phyloP scores from a whole-genome alignment of 768 basidiomycete species.

The Phylloporus sp. region DNA sequence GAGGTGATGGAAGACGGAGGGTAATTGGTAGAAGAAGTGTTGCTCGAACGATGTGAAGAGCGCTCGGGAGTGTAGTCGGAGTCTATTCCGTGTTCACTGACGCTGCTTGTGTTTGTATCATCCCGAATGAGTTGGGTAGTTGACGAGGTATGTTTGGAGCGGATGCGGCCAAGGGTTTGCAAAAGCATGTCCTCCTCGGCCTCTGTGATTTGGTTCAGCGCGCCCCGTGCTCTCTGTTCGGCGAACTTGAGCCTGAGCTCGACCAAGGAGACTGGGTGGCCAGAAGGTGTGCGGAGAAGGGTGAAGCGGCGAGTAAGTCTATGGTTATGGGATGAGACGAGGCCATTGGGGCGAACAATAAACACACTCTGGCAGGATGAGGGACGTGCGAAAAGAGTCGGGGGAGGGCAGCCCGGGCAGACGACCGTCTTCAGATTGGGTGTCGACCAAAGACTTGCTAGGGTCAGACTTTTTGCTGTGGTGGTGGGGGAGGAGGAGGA shows the following conservation, averaged over 20 bases:
- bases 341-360: slow-evolving; percentile 2
- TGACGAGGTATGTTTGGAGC: slow-evolving; percentile 31
- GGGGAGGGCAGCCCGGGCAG: slow-evolving; percentile 61
- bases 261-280: slow-evolving; percentile 62
- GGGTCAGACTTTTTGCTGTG: slow-evolving; percentile 74
- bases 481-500: no score
- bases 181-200: slow-evolving; percentile 85
- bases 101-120: slow-evolving; percentile 14
- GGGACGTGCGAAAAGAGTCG: slow-evolving; percentile 81
- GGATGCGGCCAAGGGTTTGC: slow-evolving; percentile 61
- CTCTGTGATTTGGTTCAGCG: slow-evolving; percentile 65
- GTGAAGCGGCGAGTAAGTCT: slow-evolving; percentile 84
- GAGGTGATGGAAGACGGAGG: slow-evolving; percentile 38
- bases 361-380: slow-evolving; percentile 81
- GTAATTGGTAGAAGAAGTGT: slow-evolving; percentile 34
- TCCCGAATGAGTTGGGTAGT: slow-evolving; percentile 16
- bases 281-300: slow-evolving; percentile 64
- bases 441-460: slow-evolving; percentile 43
- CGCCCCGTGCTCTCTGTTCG: slow-evolving; percentile 70
- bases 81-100: slow-evolving; percentile 19
- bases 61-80: slow-evolving; percentile 33
- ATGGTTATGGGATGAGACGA: slow-evolving; percentile 20
- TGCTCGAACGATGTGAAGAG: slow-evolving; percentile 34
- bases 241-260: slow-evolving; percentile 65
- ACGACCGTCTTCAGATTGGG: slow-evolving; percentile 34